Percentiles rank a stretch among this genome's conserved stretches.
Evolutionary conservation across 2,329 filamentous ascomycete species (phyloP).

Genomic region (Aschersonia sp.): DNA sequence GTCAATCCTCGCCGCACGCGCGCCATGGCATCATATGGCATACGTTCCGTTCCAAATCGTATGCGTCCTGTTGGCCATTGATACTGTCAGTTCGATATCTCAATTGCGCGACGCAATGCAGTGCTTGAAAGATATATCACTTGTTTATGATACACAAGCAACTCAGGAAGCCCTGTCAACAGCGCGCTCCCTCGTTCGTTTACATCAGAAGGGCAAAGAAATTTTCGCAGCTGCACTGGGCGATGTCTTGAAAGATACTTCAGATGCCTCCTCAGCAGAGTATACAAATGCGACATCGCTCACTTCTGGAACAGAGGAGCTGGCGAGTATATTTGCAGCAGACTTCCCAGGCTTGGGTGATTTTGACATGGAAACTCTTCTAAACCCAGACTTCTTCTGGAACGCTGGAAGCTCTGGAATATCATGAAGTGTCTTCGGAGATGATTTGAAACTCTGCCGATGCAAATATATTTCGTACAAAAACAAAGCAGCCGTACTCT

Average conservation of each 20-base stretch:
- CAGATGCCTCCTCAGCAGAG: constrained; percentile 6
- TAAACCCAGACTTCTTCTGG: constrained; percentile 6
- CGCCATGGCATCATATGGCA: constrained; percentile 44
- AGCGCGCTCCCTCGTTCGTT: constrained; percentile 34
- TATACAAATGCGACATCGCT: neutral
- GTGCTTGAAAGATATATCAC: constrained; percentile 24
- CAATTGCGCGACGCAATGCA: constrained; percentile 35
- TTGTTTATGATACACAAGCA: constrained; percentile 27
- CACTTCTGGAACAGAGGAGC: constrained; percentile 4
- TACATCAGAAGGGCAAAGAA: constrained; percentile 36
- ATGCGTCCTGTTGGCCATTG: constrained; percentile 39
- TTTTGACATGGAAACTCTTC: constrained; percentile 26
- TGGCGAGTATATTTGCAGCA: constrained; percentile 24
- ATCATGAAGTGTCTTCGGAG: too few relatives aligned
- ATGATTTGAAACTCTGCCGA: too few relatives aligned
- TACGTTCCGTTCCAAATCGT: constrained; percentile 46
- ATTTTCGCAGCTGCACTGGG: constrained; percentile 22
- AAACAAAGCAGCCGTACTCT: too few relatives aligned
- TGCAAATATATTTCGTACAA: too few relatives aligned
- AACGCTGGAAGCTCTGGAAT: neutral
- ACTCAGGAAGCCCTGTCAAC: constrained; percentile 39
- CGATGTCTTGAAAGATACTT: constrained; percentile 21
- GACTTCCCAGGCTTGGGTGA: constrained; percentile 28
- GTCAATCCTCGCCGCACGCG: constrained; percentile 24
- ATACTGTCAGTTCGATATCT: constrained; percentile 30